Conservation (phyloP, 495 filamentous ascomycete genomes). For the Tricharina praecox region DNA sequence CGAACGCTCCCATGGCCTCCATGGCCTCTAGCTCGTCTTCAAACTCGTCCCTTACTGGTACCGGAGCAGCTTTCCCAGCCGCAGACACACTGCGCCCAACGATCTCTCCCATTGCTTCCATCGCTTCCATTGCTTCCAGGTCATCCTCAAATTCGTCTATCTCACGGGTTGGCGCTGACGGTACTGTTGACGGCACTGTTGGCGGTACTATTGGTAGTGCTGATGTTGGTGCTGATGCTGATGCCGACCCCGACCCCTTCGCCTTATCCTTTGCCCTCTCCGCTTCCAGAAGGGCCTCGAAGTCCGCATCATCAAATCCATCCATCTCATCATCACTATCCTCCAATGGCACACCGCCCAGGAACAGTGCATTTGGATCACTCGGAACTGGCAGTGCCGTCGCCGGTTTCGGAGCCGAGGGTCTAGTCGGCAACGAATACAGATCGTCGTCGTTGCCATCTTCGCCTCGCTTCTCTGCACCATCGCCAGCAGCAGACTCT, state of each 20-base stretch:
- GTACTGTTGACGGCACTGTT: too few species aligned
- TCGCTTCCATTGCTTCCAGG: not conserved
- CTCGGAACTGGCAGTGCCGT: not conserved
- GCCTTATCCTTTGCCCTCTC: not conserved
- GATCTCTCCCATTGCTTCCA: not conserved
- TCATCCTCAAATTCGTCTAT: constrained; percentile 14
- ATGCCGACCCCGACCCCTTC: too few species aligned
- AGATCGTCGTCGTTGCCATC: constrained; percentile 13
- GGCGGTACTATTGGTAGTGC: too few species aligned
- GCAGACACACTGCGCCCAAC: not conserved
- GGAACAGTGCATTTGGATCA: constrained; percentile 7
- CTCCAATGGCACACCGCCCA: not conserved
- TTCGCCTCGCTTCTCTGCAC: too few species aligned
- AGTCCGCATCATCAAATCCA: constrained; percentile 14
- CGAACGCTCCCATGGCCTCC: constrained; percentile 29
- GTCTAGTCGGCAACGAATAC: constrained; percentile 8
- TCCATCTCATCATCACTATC: constrained; percentile 11
- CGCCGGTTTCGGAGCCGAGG: not conserved
- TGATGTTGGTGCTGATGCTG: not conserved
- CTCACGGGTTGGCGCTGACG: not conserved
- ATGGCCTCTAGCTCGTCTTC: constrained; percentile 51
- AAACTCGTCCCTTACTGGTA: constrained; percentile 27
- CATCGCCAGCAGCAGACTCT: too few species aligned
- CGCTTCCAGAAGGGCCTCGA: constrained; percentile 22
- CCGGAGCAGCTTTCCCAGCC: not conserved